Conservation (phyloP, 441 rosid species). For the Arabidopsis hybrid region DNA sequence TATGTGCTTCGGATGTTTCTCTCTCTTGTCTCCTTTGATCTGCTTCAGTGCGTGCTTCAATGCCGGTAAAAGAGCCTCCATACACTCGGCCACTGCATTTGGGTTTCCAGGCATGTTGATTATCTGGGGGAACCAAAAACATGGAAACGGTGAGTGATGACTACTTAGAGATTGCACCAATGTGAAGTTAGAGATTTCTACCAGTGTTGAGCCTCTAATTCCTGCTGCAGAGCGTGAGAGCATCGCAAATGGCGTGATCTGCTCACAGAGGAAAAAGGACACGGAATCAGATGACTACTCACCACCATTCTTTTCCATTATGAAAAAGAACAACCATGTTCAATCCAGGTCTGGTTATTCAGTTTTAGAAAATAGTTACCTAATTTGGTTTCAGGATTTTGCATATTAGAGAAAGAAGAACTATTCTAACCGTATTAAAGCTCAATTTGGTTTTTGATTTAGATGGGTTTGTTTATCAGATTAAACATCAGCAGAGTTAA, state of each 20-base stretch:
- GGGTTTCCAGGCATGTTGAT: constrained; percentile 99
- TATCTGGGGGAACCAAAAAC: constrained; percentile 54
- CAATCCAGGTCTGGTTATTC: neutral
- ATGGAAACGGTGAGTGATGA: constrained; percentile 16
- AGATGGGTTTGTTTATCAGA: neutral
- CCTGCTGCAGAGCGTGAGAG: constrained; percentile 94
- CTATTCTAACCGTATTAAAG: neutral
- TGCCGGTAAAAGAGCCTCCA: constrained; percentile 89
- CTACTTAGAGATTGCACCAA: neutral
- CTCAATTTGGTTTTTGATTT: neutral
- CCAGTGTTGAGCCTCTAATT: constrained; percentile 95
- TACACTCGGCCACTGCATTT: constrained; percentile 91
- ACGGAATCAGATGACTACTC: constrained; percentile 20
- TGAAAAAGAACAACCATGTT: neutral
- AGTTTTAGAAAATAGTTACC: too few relatives aligned
- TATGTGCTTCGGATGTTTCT: constrained; percentile 85
- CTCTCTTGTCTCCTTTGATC: constrained; percentile 92
- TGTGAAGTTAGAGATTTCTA: constrained; percentile 44
- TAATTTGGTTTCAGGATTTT: neutral
- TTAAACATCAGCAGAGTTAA: neutral
- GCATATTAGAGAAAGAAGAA: neutral
- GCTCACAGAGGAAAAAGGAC: constrained; percentile 38
- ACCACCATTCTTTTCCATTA: neutral
- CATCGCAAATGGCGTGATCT: constrained; percentile 98
- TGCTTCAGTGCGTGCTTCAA: constrained; percentile 94